phyloP scores from a whole-genome alignment of 2,329 filamentous ascomycete genomes.

The Monilinia aucupariae region DNA sequence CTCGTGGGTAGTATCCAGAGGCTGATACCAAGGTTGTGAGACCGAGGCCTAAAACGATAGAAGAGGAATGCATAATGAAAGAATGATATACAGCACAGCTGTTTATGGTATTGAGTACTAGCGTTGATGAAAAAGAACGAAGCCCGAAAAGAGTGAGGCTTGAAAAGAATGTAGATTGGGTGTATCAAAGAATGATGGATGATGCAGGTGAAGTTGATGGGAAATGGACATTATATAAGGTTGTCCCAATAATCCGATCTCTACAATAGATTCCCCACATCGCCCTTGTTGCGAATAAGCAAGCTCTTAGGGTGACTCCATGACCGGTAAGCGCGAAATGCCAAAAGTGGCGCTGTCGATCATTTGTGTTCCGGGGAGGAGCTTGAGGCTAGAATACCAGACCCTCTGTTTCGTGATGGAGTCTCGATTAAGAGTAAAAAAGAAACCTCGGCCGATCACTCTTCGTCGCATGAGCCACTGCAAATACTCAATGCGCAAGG shows the following conservation, averaged over 20 bases:
- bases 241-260: not conserved
- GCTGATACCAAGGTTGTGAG: slow-evolving; percentile 1
- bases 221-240: not conserved
- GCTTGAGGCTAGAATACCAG: not conserved
- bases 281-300: not conserved
- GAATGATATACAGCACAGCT: not conserved
- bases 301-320: not conserved
- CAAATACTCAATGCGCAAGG: not conserved
- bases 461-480: not conserved
- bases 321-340: not conserved
- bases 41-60: not conserved
- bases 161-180: not conserved
- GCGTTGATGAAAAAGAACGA: not conserved
- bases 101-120: not conserved
- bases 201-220: not conserved
- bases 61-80: not conserved
- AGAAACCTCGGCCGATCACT: not conserved
- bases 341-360: not conserved
- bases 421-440: not conserved
- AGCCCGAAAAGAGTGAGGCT: not conserved
- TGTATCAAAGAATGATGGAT: not conserved
- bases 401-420: not conserved
- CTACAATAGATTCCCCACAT: not conserved
- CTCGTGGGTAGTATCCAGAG: not conserved
- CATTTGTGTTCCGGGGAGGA: not conserved